Base-by-base conservation (phyloP, 495 filamentous ascomycete genomes). In the Oidiodendron maius region DNA sequence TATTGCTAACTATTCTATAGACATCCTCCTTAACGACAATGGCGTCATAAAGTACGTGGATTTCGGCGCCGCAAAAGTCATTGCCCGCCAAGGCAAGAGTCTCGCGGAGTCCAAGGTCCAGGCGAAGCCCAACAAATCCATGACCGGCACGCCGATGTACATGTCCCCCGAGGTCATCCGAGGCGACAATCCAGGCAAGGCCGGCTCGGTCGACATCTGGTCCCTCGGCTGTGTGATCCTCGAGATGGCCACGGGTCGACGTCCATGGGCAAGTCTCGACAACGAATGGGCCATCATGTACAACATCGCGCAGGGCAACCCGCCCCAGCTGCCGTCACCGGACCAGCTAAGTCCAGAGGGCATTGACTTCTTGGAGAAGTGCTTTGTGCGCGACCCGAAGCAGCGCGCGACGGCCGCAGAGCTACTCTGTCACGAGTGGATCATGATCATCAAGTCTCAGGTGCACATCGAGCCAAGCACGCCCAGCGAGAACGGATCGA, bases 211-310 rank as follows among this genome's bases (percentile, higher is more conserved):
- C 46, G 93, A 98, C 63, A 82, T 97, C 48, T 98, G 93, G 93
- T 96, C 90, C 5, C 76, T 98, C 4, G 93, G 94, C 32, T 98
- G 93, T 62, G 93, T 98, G 47, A 87, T 97, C 55, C 78, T 96
- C 23, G 93, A 98, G 64, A 97, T 97, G 94, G 89, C 89, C 15
- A 97, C 91, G 1, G 93, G 93, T 24, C 80, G 89, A 43, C 83
- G 94, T 22, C 93, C 93, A 16, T 98, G 93, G 93, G 91, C 91
- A n/a, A 85, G 82, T 52, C 77, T 97, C 5, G 93, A 98, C 69
- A 98, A 98, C 63, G 93, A 98, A 64, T 98, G 93, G 91, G 93
- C 93, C 26, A 97, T 98, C 69, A 98, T 98, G 93, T 98, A 96
- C 78, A 96, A 97, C 66, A 98, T 98, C 53, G 93, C 93, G 3